Conservation (phyloP, 2,329 filamentous ascomycete species). For the Penicillium sp. region DNA sequence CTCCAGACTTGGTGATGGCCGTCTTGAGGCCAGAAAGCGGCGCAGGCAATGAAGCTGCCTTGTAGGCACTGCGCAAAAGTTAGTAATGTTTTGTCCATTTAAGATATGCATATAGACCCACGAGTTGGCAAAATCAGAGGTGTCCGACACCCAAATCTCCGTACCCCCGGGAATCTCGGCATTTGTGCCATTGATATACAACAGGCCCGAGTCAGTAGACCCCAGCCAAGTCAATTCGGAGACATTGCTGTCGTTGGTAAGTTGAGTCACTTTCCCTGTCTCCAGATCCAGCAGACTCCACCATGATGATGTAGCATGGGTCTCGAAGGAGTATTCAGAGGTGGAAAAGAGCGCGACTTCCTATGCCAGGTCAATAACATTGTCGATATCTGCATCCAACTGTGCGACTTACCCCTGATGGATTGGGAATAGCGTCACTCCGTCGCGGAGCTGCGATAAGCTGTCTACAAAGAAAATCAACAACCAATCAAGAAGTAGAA, state of each 20-base stretch:
- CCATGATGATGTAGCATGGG: conserved; percentile 54
- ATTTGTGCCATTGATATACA: conserved; percentile 46
- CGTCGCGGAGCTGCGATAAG: conserved; percentile 33
- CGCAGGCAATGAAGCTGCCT: conserved; percentile 32
- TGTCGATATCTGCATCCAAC: background rate
- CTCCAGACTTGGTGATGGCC: conserved; percentile 30
- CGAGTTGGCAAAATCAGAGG: conserved; percentile 27
- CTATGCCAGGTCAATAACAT: conserved; percentile 15
- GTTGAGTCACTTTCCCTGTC: conserved; percentile 54
- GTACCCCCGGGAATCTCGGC: conserved; percentile 33
- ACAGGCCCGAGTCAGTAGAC: conserved; percentile 53
- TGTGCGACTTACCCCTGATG: conserved; percentile 30
- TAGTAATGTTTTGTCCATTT: background rate
- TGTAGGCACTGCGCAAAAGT: conserved; percentile 24
- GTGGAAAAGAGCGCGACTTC: conserved; percentile 46
- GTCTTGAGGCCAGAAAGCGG: conserved; percentile 35
- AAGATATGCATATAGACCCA: conserved; percentile 11
- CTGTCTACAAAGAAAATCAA: conserved; percentile 18
- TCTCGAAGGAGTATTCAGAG: conserved; percentile 70
- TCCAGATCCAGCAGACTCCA: conserved; percentile 64
- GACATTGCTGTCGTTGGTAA: conserved; percentile 57
- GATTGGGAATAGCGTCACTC: conserved; percentile 32
- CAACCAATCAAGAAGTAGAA: background rate
- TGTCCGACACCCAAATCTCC: conserved; percentile 34
- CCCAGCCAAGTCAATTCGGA: conserved; percentile 70